These are phyloP conservation scores for Leptomonas pyrrhocoris DNA, from an alignment of 208 protist genomes.

Conservation along the genomic window DNA sequence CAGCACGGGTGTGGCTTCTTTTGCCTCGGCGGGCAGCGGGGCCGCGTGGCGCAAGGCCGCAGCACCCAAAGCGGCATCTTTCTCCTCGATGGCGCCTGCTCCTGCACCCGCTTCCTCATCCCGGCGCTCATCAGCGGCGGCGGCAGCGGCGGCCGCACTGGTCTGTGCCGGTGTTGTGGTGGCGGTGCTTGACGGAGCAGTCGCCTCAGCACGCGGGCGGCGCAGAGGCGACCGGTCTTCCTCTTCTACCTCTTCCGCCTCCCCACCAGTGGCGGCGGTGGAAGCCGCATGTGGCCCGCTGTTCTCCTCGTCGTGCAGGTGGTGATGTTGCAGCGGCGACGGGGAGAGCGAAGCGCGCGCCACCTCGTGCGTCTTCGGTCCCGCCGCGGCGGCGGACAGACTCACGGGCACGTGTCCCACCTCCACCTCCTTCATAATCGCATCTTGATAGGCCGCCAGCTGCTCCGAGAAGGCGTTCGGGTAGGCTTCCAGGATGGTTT, in stretches of 20 bases:
- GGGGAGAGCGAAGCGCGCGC: too few relatives aligned
- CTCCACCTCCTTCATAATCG: conserved; percentile 69
- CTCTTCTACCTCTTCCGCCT: conserved; percentile 4
- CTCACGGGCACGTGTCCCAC: conserved; percentile 33
- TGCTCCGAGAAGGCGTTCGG: conserved; percentile 90
- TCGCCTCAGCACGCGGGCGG: conserved; percentile 17
- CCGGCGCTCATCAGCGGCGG: not conserved
- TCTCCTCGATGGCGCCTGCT: too few relatives aligned
- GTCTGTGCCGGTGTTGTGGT: too few relatives aligned
- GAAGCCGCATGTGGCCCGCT: not conserved
- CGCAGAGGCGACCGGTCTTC: conserved; percentile 5
- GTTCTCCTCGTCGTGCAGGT: conserved; percentile 1
- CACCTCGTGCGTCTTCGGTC: too few relatives aligned
- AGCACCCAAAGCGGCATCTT: not conserved
- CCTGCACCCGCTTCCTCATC: not conserved
- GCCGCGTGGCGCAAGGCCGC: conserved; percentile 26
- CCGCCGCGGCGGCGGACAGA: too few relatives aligned
- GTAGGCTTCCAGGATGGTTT: conserved; percentile 84
- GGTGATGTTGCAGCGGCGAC: too few relatives aligned
- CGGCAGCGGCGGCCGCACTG: not conserved
- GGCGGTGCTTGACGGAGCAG: not conserved
- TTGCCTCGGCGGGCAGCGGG: conserved; percentile 23
- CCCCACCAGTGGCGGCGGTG: not conserved
- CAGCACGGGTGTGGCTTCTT: conserved; percentile 37
- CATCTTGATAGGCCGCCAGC: conserved; percentile 92